phyloP scores from a whole-genome alignment of 345 rosid species.

The Capsella bursapastoris region DNA sequence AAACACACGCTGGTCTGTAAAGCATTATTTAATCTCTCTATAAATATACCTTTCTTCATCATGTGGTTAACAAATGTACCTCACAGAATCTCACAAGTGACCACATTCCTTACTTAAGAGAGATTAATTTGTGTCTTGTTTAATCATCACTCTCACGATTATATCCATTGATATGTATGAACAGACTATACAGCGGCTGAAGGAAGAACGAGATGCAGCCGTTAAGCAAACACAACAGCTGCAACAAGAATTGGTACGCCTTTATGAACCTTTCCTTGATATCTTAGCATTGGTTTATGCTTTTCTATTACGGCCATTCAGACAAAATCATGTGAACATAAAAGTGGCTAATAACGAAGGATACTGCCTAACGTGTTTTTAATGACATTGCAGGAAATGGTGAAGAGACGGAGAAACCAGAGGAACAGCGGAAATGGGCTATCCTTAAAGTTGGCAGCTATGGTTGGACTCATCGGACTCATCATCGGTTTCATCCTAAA shows the following conservation, averaged over 20 bases:
- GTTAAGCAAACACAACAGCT: constrained; percentile 71
- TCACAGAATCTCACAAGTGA: neutral
- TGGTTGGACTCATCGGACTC: constrained; percentile 83
- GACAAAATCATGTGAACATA: constrained; percentile 21
- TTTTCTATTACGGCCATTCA: neutral
- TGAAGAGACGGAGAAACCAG: constrained; percentile 67
- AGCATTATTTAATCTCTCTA: neutral
- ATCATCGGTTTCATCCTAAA: constrained; percentile 79
- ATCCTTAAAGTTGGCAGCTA: constrained; percentile 70
- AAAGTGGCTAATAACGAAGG: neutral
- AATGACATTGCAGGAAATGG: constrained; percentile 58
- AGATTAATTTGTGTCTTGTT: constrained; percentile 8
- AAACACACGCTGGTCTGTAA: neutral
- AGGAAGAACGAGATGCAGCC: constrained; percentile 85
- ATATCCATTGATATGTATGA: constrained; percentile 34
- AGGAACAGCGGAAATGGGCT: constrained; percentile 58
- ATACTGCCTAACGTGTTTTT: neutral
- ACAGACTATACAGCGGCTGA: constrained; percentile 70
- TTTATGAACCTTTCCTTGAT: constrained; percentile 13
- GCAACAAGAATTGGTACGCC: constrained; percentile 81
- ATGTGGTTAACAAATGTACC: neutral
- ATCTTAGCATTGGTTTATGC: neutral
- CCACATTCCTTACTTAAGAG: constrained; percentile 21
- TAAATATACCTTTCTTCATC: constrained; percentile 22
- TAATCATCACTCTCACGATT: neutral